These are phyloP conservation scores for Mycocentrospora acerina DNA, from an alignment of 2,329 filamentous ascomycete genomes.

Conservation along the genomic window DNA sequence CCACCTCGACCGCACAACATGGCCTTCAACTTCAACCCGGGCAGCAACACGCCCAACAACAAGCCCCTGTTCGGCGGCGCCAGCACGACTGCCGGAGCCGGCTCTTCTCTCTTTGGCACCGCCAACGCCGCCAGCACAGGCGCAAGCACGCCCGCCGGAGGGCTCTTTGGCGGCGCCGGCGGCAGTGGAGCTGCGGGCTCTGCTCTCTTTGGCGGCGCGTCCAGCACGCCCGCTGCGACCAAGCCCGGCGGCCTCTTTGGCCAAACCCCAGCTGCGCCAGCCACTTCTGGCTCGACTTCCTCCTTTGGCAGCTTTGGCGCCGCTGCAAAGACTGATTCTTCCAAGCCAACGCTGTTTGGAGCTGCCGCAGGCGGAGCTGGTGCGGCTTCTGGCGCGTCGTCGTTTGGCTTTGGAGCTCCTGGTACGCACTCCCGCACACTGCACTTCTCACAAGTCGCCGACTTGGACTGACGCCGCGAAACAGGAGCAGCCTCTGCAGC, in stretches of 20 bases:
- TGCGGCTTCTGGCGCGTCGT: slow-evolving; percentile 13
- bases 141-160: slow-evolving; percentile 19
- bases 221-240: slow-evolving; percentile 30
- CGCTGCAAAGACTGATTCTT: slow-evolving; percentile 21
- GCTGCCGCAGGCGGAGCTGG: slow-evolving; percentile 11
- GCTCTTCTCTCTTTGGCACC: slow-evolving; percentile 30
- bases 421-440: slow-evolving; percentile 5
- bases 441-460: too few species aligned
- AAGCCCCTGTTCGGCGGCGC: slow-evolving; percentile 35
- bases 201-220: slow-evolving; percentile 30
- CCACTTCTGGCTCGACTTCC: slow-evolving; percentile 22
- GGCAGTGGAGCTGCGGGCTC: slow-evolving; percentile 11
- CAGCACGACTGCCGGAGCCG: slow-evolving; percentile 25
- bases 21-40: slow-evolving; percentile 40
- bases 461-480: not conserved
- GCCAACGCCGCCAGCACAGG: slow-evolving; percentile 16
- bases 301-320: slow-evolving; percentile 13
- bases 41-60: slow-evolving; percentile 22
- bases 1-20: slow-evolving; percentile 20
- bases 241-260: slow-evolving; percentile 34
- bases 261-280: slow-evolving; percentile 21
- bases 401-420: slow-evolving; percentile 22
- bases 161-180: slow-evolving; percentile 18
- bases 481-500: slow-evolving; percentile 30
- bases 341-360: slow-evolving; percentile 31